Evolutionary conservation across 2,329 filamentous ascomycete genomes (phyloP).

Genomic region (Alternaria arbusti): DNA sequence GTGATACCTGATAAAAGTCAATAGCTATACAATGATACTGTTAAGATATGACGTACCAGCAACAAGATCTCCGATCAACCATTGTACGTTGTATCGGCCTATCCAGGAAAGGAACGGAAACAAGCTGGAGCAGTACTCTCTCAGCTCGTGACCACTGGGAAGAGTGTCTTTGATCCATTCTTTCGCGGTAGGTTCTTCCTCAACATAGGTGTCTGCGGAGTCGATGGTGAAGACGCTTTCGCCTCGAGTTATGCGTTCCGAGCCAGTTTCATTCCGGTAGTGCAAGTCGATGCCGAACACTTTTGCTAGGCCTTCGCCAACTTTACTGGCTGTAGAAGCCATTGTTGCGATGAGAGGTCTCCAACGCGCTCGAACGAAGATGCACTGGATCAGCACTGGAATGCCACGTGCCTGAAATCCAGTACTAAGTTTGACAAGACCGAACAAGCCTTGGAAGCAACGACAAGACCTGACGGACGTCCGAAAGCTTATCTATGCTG

Average conservation of each 20-base stretch:
- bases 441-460: slow-evolving; percentile 33
- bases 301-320: slow-evolving; percentile 78
- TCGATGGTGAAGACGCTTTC: slow-evolving; percentile 79
- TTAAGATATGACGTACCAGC: slow-evolving; percentile 66
- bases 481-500: slow-evolving; percentile 36
- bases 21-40: slow-evolving; percentile 5
- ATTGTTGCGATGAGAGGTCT: slow-evolving; percentile 17
- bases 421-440: slow-evolving; percentile 24
- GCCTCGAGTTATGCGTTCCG: slow-evolving; percentile 72
- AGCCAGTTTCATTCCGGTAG: slow-evolving; percentile 64
- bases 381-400: slow-evolving; percentile 12
- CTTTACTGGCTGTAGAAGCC: slow-evolving; percentile 56
- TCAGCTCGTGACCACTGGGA: slow-evolving; percentile 64
- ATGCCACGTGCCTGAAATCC: slow-evolving; percentile 19
- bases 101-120: slow-evolving; percentile 96
- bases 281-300: slow-evolving; percentile 81
- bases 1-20: slow-evolving; percentile 63
- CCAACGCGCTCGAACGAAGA: slow-evolving; percentile 4
- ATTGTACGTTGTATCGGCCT: slow-evolving; percentile 82
- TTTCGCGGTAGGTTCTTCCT: slow-evolving; percentile 75
- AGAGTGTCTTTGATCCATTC: slow-evolving; percentile 74
- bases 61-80: slow-evolving; percentile 87
- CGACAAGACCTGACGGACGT: slow-evolving; percentile 31
- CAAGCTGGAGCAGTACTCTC: slow-evolving; percentile 70
- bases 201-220: slow-evolving; percentile 78